Evolutionary conservation across 73 alveolate species (phyloP).

Genomic region (Paramecium sonneborni): DNA sequence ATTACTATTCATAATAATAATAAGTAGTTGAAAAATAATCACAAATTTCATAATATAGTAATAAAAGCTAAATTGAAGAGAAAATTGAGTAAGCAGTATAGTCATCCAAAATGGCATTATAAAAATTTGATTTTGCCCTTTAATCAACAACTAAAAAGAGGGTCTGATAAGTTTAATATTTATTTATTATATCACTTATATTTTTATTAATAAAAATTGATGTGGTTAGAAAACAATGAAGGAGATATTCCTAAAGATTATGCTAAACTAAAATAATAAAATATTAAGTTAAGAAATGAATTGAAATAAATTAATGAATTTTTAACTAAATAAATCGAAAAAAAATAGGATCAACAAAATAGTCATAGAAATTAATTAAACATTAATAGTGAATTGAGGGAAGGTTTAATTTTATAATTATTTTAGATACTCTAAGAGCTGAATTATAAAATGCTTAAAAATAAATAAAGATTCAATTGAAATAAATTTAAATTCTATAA

Average conservation of each 20-base stretch:
- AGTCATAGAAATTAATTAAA: background rate
- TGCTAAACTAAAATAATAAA: background rate
- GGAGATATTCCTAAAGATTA: background rate
- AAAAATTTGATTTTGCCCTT: background rate
- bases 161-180: background rate
- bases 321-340: background rate
- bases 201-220: background rate
- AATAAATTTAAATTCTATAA: constrained; percentile 3
- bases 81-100: background rate
- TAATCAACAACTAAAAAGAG: background rate
- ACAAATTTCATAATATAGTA: background rate
- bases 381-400: background rate
- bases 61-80: background rate
- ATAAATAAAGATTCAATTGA: background rate
- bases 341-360: background rate
- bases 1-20: background rate
- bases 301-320: constrained; percentile 16
- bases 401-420: background rate
- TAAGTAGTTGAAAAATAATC: background rate
- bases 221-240: background rate
- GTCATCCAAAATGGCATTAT: background rate
- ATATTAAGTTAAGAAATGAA: constrained; percentile 9
- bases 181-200: background rate
- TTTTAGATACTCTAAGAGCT: background rate
- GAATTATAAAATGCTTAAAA: constrained; percentile 10